phyloP scores from a whole-genome alignment of 2,329 filamentous ascomycete genomes.

The Helotiales sp. region DNA sequence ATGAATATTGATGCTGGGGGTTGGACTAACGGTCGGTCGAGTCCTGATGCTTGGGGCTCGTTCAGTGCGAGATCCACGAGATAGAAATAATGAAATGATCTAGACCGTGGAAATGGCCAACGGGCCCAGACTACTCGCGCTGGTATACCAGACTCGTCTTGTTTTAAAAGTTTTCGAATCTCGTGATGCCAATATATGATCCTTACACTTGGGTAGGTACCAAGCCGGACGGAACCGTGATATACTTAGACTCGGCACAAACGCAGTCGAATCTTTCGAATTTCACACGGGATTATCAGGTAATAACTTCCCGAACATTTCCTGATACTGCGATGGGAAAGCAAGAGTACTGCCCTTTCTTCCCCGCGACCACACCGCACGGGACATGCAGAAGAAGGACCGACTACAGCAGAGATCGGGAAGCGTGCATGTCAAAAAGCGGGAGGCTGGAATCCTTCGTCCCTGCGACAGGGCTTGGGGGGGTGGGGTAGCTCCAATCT shows the following conservation, averaged over 20 bases:
- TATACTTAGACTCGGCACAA: too few species aligned
- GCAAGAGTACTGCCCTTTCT: too few species aligned
- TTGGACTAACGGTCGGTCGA: slow-evolving; percentile 71
- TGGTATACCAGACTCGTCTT: neutral
- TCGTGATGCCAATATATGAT: neutral
- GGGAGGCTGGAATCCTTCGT: too few species aligned
- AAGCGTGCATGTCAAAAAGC: neutral
- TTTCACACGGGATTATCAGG: neutral
- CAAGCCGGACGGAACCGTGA: too few species aligned
- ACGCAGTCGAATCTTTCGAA: neutral
- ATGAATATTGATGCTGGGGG: slow-evolving; percentile 48
- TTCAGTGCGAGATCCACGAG: slow-evolving; percentile 43
- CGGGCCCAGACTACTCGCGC: too few species aligned
- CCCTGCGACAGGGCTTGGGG: too few species aligned
- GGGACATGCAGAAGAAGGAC: neutral
- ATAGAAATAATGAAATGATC: slow-evolving; percentile 16
- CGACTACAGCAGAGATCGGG: too few species aligned
- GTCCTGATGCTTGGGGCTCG: slow-evolving; percentile 77
- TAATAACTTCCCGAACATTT: neutral
- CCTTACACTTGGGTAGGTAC: neutral
- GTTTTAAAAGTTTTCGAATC: neutral
- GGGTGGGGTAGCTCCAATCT: too few species aligned
- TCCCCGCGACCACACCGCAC: too few species aligned
- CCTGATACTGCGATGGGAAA: too few species aligned
- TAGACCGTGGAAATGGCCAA: neutral